A percentile compares a stretch with the other conserved stretches of the same genome.
phyloP scores from a whole-genome alignment of 805 yeast genomes.

The Yamadazyma laniorum region DNA sequence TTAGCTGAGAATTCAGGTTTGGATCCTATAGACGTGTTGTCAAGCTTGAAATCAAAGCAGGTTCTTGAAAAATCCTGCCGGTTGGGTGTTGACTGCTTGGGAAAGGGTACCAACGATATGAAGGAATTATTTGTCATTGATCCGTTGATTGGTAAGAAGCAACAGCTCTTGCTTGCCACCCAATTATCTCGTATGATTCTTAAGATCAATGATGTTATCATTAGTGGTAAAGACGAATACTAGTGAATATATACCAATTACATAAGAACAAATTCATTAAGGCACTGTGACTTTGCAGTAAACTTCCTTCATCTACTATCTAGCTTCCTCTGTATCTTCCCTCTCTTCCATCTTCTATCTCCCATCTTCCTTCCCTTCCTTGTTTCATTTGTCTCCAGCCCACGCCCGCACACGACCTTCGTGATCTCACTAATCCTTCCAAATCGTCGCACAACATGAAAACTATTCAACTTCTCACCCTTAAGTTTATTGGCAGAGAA shows the following conservation, averaged over 20 bases:
- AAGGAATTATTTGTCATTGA: slow-evolving; percentile 91
- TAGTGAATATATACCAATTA: slow-evolving; percentile 23
- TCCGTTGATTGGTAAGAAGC: slow-evolving; percentile 96
- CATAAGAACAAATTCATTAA: no score
- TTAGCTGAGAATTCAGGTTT: slow-evolving; percentile 96
- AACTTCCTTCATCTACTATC: no score
- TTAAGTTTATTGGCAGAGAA: not conserved
- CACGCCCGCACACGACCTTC: not conserved
- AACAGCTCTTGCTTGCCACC: slow-evolving; percentile 91
- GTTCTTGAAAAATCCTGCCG: slow-evolving; percentile 65
- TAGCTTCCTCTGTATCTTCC: no score
- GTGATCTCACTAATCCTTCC: no score
- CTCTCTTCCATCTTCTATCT: no score
- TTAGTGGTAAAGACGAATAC: slow-evolving; percentile 79
- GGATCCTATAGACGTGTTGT: slow-evolving; percentile 87
- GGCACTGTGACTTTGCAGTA: no score
- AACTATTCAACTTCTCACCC: slow-evolving; percentile 2
- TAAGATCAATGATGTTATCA: slow-evolving; percentile 94
- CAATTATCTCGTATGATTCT: slow-evolving; percentile 97
- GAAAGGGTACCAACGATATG: slow-evolving; percentile 88
- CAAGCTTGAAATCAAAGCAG: slow-evolving; percentile 81
- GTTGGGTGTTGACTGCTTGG: slow-evolving; percentile 93
- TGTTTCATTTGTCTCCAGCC: not conserved
- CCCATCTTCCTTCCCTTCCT: no score
- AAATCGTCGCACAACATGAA: no score